A percentile compares a stretch with the other conserved stretches of the same genome.
These are phyloP conservation scores for Candida vaughaniae DNA, from an alignment of 805 yeast genomes.

Conservation along the genomic window DNA sequence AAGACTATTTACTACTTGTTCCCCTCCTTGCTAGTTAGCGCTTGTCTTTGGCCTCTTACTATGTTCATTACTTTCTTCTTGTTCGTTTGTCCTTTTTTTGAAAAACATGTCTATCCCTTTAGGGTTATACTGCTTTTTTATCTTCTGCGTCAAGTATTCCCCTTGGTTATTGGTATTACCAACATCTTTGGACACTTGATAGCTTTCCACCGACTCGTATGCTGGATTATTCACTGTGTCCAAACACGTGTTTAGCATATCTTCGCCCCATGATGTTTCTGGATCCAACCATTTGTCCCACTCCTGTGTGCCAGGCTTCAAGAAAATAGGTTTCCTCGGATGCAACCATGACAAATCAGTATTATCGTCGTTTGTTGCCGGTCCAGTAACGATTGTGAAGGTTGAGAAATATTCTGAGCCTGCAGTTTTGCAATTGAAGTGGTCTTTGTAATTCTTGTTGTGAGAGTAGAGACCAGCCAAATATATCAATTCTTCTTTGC, in stretches of 20 bases:
- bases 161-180: constrained; percentile 59
- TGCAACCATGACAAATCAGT: constrained; percentile 67
- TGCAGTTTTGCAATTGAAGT: constrained; percentile 17
- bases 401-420: constrained; percentile 34
- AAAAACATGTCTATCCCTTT: constrained; percentile 29
- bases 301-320: constrained; percentile 56
- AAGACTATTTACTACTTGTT: no score
- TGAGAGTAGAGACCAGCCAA: constrained; percentile 54
- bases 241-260: constrained; percentile 39
- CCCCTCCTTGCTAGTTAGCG: no score
- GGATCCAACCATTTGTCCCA: constrained; percentile 68
- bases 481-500: constrained; percentile 53
- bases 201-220: constrained; percentile 44
- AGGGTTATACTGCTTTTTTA: constrained; percentile 15
- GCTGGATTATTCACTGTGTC: constrained; percentile 30
- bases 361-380: constrained; percentile 47
- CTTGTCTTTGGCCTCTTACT: no score
- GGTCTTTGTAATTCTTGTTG: constrained; percentile 26
- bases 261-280: constrained; percentile 33
- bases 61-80: no score
- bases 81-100: constrained; percentile 8
- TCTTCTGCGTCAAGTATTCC: constrained; percentile 33
- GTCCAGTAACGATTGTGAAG: constrained; percentile 73
- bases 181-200: constrained; percentile 59
- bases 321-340: constrained; percentile 71